Conservation (phyloP, 371 early-diverging fungal species). For the Mortierella sp. region DNA sequence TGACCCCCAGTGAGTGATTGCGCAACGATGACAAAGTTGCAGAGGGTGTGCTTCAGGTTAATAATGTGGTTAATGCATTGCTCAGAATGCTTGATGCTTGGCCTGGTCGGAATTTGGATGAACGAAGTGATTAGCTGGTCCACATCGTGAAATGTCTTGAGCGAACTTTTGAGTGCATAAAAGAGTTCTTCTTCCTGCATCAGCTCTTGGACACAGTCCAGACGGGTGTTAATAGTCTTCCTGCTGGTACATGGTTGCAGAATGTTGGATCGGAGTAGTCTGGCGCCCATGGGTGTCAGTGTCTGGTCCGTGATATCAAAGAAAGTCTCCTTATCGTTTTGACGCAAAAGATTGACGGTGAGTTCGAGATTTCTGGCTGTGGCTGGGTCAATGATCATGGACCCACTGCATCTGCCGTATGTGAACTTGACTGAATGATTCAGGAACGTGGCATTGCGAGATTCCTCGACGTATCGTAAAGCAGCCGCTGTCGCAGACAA, state of each 20-base stretch:
- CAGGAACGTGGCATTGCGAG: constrained; percentile 62
- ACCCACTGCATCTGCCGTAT: constrained; percentile 70
- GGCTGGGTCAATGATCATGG: constrained; percentile 70
- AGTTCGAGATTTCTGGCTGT: constrained; percentile 76
- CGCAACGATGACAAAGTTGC: constrained; percentile 56
- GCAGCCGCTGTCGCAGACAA: constrained; percentile 44
- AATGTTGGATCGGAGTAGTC: constrained; percentile 77
- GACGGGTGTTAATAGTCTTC: constrained; percentile 50
- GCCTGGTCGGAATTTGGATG: constrained; percentile 59
- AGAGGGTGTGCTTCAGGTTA: constrained; percentile 72
- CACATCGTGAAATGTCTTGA: constrained; percentile 58
- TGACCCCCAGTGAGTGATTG: constrained; percentile 44
- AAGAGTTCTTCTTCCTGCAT: constrained; percentile 24
- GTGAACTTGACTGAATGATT: constrained; percentile 73
- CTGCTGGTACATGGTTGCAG: constrained; percentile 73
- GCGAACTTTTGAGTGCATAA: constrained; percentile 16
- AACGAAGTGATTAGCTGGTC: constrained; percentile 65
- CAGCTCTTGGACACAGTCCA: constrained; percentile 41
- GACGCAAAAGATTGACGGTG: constrained; percentile 58
- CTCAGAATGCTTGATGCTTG: constrained; percentile 70
- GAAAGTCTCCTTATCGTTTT: constrained; percentile 61
- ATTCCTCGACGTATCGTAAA: constrained; percentile 63
- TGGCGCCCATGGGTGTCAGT: constrained; percentile 77
- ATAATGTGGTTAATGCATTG: constrained; percentile 81
- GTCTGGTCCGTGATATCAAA: constrained; percentile 69